Conservation (phyloP, 352 stramenopile species). For the Thraustochytrium aureum region DNA sequence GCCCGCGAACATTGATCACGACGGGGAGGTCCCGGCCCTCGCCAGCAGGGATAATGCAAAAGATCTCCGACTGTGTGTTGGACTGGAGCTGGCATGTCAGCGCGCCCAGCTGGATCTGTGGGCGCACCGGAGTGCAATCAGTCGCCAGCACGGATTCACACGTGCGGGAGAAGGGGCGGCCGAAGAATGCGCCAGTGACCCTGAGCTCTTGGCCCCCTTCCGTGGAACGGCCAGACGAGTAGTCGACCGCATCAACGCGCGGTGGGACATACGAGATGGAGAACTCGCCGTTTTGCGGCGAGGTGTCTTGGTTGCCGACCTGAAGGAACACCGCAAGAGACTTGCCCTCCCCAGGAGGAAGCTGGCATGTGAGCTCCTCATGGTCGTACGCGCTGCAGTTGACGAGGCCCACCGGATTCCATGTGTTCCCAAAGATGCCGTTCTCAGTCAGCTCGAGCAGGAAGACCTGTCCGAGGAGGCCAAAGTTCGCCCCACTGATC, state of each 20-base stretch:
- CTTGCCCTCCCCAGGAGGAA: slow-evolving; percentile 34
- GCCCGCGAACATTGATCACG: slow-evolving; percentile 1
- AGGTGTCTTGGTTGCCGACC: slow-evolving; percentile 17
- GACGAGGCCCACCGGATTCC: not conserved
- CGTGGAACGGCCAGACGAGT: not conserved
- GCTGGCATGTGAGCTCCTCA: not conserved
- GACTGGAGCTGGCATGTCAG: slow-evolving; percentile 1
- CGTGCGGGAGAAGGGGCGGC: not conserved
- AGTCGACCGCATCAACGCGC: not conserved
- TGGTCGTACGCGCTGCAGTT: not conserved
- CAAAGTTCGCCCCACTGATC: slow-evolving; percentile 33
- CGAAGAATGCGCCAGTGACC: slow-evolving; percentile 12
- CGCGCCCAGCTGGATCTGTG: not conserved
- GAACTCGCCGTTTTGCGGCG: not conserved
- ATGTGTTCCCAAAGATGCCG: not conserved
- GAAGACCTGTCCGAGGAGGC: not conserved
- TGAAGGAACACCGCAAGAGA: slow-evolving; percentile 4
- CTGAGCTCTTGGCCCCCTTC: slow-evolving; percentile 11
- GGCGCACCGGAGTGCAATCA: slow-evolving; percentile 1
- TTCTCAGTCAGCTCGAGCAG: not conserved
- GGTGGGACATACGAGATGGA: slow-evolving; percentile 27
- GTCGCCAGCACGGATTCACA: not conserved
- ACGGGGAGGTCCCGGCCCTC: slow-evolving; percentile 14
- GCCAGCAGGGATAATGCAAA: slow-evolving; percentile 2
- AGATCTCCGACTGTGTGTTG: slow-evolving; percentile 42